These are phyloP conservation scores for Ailanthus altissimus DNA, from an alignment of 345 rosid genomes.

Conservation along the genomic window DNA sequence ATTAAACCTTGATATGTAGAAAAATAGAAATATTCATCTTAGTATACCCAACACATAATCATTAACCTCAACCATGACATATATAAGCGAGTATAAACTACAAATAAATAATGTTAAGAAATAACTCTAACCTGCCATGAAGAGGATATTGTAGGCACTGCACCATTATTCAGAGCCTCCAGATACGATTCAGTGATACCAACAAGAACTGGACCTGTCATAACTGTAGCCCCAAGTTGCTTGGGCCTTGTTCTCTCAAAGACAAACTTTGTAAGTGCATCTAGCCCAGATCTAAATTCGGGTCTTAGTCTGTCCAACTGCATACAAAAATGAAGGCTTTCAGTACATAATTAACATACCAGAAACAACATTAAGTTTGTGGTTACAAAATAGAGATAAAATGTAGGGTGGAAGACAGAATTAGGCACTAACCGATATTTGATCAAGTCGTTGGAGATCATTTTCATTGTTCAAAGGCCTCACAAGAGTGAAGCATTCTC, in stretches of 20 bases:
- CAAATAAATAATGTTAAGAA: not conserved
- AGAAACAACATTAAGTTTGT: not conserved
- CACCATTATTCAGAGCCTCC: slow-evolving; percentile 95
- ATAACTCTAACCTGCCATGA: slow-evolving; percentile 90
- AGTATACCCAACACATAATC: not conserved
- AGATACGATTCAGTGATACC: slow-evolving; percentile 88
- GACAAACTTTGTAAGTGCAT: slow-evolving; percentile 91
- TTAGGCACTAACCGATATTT: slow-evolving; percentile 62
- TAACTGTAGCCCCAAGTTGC: slow-evolving; percentile 82
- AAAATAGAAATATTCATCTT: not conserved
- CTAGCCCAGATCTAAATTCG: slow-evolving; percentile 83
- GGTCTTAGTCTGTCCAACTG: slow-evolving; percentile 83
- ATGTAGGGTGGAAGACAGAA: not conserved
- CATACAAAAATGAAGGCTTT: slow-evolving; percentile 18
- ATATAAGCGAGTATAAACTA: not conserved
- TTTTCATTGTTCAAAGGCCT: slow-evolving; percentile 87
- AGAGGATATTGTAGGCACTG: slow-evolving; percentile 94
- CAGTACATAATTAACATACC: not conserved
- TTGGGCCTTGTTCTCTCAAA: slow-evolving; percentile 98
- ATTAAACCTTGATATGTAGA: not conserved
- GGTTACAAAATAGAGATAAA: not conserved
- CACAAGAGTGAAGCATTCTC: slow-evolving; percentile 91
- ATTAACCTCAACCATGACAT: not conserved
- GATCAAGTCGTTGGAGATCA: slow-evolving; percentile 91
- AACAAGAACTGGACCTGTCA: slow-evolving; percentile 94